Evolutionary conservation across 768 basidiomycete species (phyloP), one percentile per base, ranked within the genome.

Genomic region (Mrakia gelida): DNA sequence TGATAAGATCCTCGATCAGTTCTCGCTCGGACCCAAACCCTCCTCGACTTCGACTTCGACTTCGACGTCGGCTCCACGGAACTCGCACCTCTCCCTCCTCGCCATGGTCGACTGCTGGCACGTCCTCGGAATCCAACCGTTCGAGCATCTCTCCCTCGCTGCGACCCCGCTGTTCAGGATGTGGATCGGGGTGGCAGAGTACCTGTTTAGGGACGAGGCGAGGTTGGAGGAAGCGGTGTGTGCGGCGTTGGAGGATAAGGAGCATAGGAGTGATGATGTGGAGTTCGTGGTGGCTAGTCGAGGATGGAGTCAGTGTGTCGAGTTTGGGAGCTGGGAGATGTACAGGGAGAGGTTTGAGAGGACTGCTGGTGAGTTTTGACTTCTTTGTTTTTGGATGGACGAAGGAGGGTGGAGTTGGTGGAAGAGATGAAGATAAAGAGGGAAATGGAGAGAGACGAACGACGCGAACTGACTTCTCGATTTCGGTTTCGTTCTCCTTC

Each of bases 101-200:
- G 95, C 95, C 23, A 98, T 99, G 95, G 97, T 98, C 28, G 97
- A 99, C 85, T 95, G 93, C 81, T 99, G 97, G 97, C 91, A 93
- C 11, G 88, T 89, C 72, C 89, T 98, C 73, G 86, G 87, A 0
- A 95, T 97, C 82, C 89, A 92, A 75, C 97, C 97, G 0, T 96
- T 92, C 83, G 90, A 89, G 49, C 95, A 98, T 85, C 90, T 98
- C 80, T 88, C 91, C 11, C 89, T 98, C 65, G 96, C 96, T 0
- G 96, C 95, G 11, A 99, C 95, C 2, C 97, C 97, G 0, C 89
- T 98, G 52, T 99, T 99, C 86, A 89, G 95, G 73, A 88, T 99
- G 80, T 98, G 96, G 91, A 91, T 99, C 72, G 96, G 96, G 43
- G 94, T 98, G 18, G 93, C 96, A 16, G 97, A 98, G 84, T 92